Conservation (phyloP, 2,329 filamentous ascomycete species). For the Neonectria faginata region DNA sequence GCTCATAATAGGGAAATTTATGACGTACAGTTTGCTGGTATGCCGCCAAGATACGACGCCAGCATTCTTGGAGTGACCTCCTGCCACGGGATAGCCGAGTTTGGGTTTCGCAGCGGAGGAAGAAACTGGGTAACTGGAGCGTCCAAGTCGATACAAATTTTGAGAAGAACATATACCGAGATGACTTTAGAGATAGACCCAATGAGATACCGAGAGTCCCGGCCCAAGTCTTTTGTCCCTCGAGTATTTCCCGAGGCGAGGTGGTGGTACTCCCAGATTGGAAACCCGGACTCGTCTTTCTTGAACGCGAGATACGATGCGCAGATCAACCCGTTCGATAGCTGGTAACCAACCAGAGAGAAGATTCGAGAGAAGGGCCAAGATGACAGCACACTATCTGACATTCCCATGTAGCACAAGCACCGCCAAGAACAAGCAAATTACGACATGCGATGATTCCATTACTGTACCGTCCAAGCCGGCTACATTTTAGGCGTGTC, state of each 20-base stretch:
- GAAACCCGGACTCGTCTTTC: constrained; percentile 39
- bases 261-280: constrained; percentile 58
- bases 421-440: neutral
- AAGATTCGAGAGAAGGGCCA: neutral
- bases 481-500: constrained; percentile 47
- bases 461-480: neutral
- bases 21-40: constrained; percentile 52
- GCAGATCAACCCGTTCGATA: neutral
- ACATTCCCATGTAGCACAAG: neutral
- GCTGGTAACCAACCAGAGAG: neutral
- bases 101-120: constrained; percentile 44
- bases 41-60: constrained; percentile 52
- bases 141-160: constrained; percentile 50
- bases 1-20: neutral
- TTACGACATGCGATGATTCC: neutral
- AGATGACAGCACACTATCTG: neutral
- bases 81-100: constrained; percentile 49
- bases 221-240: constrained; percentile 49
- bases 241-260: constrained; percentile 49
- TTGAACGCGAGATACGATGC: constrained; percentile 34
- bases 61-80: constrained; percentile 54
- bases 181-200: constrained; percentile 56
- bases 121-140: constrained; percentile 51
- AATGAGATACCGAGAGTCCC: constrained; percentile 56
- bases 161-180: constrained; percentile 52